Evolutionary conservation across 176 grass and related monocot genomes (phyloP).

Genomic region (Oryza glaberrima): DNA sequence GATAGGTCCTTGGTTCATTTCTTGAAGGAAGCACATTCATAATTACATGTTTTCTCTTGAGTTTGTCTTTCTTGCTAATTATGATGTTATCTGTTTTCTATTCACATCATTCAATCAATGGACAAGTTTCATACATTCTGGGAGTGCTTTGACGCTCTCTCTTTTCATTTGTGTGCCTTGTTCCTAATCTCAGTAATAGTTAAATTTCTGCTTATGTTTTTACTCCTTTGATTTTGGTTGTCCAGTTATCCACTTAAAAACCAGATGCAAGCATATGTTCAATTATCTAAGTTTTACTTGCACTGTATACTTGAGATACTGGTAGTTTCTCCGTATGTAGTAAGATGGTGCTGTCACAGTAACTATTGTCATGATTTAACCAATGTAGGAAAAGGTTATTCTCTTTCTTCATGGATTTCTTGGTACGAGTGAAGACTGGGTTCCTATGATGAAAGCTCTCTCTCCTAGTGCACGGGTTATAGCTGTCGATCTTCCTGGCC

Average conservation of each 20-base stretch:
- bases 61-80: neutral
- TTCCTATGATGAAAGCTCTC: conserved; percentile 77
- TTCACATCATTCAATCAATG: no score
- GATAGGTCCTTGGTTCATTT: neutral
- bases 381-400: conserved; percentile 71
- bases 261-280: neutral
- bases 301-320: conserved; percentile 28
- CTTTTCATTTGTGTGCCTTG: neutral
- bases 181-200: neutral
- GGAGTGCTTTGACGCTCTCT: neutral
- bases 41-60: neutral
- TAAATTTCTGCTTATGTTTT: neutral
- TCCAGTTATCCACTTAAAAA: neutral
- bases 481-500: conserved; percentile 89
- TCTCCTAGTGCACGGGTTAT: conserved; percentile 57
- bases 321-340: neutral
- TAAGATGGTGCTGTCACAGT: conserved; percentile 6
- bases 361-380: conserved; percentile 36
- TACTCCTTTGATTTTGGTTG: neutral
- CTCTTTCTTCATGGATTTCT: conserved; percentile 99
- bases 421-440: conserved; percentile 88
- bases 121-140: neutral
- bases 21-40: neutral
- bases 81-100: no score
- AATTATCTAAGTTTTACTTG: neutral